A percentile compares a stretch with the other conserved stretches of the same genome.
phyloP scores from a whole-genome alignment of 192 early-diverging fungal genomes.

The Entophlyctis luteolus region DNA sequence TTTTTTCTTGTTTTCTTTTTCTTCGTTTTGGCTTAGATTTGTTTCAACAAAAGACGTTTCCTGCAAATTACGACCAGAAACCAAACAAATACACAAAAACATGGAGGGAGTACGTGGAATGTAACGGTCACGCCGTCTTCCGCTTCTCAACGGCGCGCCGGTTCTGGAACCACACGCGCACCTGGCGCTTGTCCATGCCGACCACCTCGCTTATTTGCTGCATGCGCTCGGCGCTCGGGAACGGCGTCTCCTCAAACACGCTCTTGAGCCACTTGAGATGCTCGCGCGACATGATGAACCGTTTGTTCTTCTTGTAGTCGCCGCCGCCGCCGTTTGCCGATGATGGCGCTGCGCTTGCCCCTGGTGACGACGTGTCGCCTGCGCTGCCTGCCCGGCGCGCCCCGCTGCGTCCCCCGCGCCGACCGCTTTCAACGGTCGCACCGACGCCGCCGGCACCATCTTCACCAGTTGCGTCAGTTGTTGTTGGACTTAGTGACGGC shows the following conservation, averaged over 20 bases:
- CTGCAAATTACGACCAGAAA: too few species aligned
- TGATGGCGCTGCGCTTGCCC: not conserved
- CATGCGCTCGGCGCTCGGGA: slow-evolving; percentile 11
- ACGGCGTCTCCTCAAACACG: slow-evolving; percentile 23
- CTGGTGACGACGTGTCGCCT: not conserved
- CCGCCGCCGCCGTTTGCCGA: not conserved
- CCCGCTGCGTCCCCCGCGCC: not conserved
- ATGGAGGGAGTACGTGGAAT: too few species aligned
- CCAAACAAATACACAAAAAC: too few species aligned
- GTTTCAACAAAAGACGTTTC: not conserved
- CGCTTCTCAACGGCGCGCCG: slow-evolving; percentile 15
- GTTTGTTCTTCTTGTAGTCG: slow-evolving; percentile 5
- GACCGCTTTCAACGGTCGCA: too few species aligned
- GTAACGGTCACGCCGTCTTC: too few species aligned
- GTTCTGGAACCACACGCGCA: slow-evolving; percentile 23
- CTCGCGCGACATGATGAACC: slow-evolving; percentile 25
- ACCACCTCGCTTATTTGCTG: slow-evolving; percentile 2
- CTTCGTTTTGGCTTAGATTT: not conserved
- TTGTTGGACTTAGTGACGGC: not conserved
- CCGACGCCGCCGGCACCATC: too few species aligned
- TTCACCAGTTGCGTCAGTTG: too few species aligned
- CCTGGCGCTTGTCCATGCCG: slow-evolving; percentile 16
- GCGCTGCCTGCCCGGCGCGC: not conserved
- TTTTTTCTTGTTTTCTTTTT: not conserved
- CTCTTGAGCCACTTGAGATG: slow-evolving; percentile 19